A percentile compares a stretch with the other conserved stretches of the same genome.
Conservation (phyloP, 2,329 filamentous ascomycete species). For the Westerdykella ornata region DNA sequence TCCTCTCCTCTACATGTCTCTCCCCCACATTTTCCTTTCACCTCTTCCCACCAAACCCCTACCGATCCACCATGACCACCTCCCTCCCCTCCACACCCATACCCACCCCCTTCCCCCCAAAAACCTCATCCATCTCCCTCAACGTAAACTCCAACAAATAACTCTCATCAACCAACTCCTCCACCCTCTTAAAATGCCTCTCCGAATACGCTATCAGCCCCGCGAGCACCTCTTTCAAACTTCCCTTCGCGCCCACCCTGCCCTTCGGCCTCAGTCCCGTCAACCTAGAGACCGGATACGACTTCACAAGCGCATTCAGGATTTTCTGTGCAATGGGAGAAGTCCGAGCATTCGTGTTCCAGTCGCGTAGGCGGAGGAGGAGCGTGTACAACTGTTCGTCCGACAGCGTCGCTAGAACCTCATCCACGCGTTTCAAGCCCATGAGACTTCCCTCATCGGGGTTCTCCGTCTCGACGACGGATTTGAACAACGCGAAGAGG, state of each 20-base stretch:
- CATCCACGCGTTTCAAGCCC: constrained; percentile 64
- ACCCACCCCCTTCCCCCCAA: constrained; percentile 15
- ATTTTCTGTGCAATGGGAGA: constrained; percentile 80
- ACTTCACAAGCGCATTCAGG: constrained; percentile 69
- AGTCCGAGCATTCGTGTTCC: constrained; percentile 93
- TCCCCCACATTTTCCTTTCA: too few species aligned
- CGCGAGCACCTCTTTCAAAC: constrained; percentile 73
- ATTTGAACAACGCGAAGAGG: constrained; percentile 74
- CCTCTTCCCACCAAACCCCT: too few species aligned
- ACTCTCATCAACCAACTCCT: constrained; percentile 88
- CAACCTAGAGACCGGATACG: constrained; percentile 72
- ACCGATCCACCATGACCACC: constrained; percentile 28
- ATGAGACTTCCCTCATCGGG: constrained; percentile 59
- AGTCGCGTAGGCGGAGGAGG: constrained; percentile 77
- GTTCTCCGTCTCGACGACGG: constrained; percentile 59
- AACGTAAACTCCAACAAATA: constrained; percentile 91
- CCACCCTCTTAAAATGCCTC: constrained; percentile 80
- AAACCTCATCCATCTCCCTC: constrained; percentile 77
- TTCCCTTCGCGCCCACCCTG: constrained; percentile 32
- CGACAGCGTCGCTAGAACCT: constrained; percentile 70
- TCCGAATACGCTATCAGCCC: constrained; percentile 89
- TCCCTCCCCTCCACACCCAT: constrained; percentile 26
- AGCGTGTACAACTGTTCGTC: constrained; percentile 82
- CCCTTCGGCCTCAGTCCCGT: constrained; percentile 52
- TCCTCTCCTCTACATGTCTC: too few species aligned